These are phyloP conservation scores for Beauveria scarabaeidicola DNA, from an alignment of 2,329 filamentous ascomycete genomes.

Conservation along the genomic window DNA sequence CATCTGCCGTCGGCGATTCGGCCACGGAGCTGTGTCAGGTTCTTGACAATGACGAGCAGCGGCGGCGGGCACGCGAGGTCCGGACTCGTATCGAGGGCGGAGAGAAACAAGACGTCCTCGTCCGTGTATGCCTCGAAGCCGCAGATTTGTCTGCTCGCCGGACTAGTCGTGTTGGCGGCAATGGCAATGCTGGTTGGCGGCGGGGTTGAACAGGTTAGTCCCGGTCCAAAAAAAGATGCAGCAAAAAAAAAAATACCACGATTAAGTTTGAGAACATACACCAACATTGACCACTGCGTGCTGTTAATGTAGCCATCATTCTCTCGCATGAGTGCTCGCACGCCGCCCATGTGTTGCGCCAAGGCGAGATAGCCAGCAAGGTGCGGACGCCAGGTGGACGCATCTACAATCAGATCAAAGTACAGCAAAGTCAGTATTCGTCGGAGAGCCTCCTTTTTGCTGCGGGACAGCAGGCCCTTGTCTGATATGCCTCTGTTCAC, in stretches of 20 bases:
- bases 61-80: not conserved
- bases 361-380: not conserved
- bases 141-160: not conserved
- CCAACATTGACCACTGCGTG: not conserved
- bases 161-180: not conserved
- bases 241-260: too few relatives aligned
- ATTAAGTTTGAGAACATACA: not conserved
- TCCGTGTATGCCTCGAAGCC: not conserved
- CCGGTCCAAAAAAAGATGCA: not conserved
- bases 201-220: not conserved
- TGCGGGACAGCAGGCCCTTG: not conserved
- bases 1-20: not conserved
- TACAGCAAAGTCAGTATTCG: not conserved
- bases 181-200: not conserved
- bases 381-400: not conserved
- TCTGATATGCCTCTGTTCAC: not conserved
- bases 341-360: not conserved
- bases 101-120: not conserved
- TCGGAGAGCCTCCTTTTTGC: not conserved
- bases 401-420: not conserved
- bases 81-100: too few relatives aligned
- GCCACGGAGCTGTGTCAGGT: not conserved
- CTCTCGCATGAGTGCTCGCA: not conserved
- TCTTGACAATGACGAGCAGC: not conserved
- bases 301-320: not conserved